Conservation (phyloP, 2,329 filamentous ascomycete genomes). For the Nemania sp. region DNA sequence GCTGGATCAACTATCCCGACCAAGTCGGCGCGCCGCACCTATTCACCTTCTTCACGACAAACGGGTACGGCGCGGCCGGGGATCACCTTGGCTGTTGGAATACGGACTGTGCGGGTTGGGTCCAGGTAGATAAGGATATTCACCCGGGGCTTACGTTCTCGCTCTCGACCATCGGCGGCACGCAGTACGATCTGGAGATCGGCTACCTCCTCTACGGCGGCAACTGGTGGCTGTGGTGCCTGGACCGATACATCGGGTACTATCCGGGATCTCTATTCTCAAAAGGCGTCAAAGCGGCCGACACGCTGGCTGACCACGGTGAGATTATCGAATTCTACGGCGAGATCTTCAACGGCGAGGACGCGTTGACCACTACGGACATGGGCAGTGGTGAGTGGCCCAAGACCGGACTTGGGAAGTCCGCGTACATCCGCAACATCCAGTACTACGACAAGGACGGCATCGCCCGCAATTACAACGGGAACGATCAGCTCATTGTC, state of each 20-base stretch:
- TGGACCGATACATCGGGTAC: slow-evolving; percentile 38
- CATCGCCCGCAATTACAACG: slow-evolving; percentile 33
- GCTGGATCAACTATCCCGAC: slow-evolving; percentile 39
- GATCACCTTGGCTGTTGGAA: slow-evolving; percentile 41
- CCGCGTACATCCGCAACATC: slow-evolving; percentile 40
- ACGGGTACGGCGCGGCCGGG: slow-evolving; percentile 32
- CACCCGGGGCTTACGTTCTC: slow-evolving; percentile 37
- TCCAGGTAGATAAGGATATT: slow-evolving; percentile 30
- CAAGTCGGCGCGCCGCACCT: slow-evolving; percentile 34
- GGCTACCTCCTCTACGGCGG: slow-evolving; percentile 35
- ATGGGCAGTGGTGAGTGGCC: slow-evolving; percentile 42
- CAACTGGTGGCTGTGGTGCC: slow-evolving; percentile 40
- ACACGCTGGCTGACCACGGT: slow-evolving; percentile 37
- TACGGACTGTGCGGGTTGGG: slow-evolving; percentile 33
- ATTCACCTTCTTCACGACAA: slow-evolving; percentile 40
- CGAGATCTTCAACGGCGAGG: slow-evolving; percentile 40
- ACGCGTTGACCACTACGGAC: slow-evolving; percentile 33
- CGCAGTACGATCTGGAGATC: slow-evolving; percentile 39
- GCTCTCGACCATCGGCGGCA: slow-evolving; percentile 26
- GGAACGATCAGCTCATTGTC: slow-evolving; percentile 29
- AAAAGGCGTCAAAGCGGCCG: slow-evolving; percentile 27
- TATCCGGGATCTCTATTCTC: slow-evolving; percentile 38
- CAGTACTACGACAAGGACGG: slow-evolving; percentile 6
- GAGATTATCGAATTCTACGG: slow-evolving; percentile 38
- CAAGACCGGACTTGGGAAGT: slow-evolving; percentile 32